These are phyloP conservation scores for Lunasporangiospora selenospora DNA, from an alignment of 192 early-diverging fungal species.

Conservation along the genomic window DNA sequence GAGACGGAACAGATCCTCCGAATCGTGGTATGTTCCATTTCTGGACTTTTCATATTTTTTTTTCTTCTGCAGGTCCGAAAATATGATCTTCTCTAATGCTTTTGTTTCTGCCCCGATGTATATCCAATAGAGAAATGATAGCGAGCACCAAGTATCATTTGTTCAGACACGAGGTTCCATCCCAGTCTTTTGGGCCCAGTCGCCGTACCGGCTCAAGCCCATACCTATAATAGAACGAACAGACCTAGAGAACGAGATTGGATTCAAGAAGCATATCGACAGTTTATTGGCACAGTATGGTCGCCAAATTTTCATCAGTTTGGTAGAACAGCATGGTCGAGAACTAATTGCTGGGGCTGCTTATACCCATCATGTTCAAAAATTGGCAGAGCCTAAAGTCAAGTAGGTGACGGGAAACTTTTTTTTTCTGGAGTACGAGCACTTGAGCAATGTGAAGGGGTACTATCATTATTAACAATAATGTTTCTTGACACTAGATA, in stretches of 20 bases:
- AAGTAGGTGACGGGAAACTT: constrained; percentile 31
- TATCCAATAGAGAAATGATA: constrained; percentile 43
- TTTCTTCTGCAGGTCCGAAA: background rate
- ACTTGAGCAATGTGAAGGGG: background rate
- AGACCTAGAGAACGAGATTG: constrained; percentile 57
- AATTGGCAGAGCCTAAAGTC: constrained; percentile 52
- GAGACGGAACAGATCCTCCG: constrained; percentile 94
- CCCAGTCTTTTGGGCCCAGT: constrained; percentile 78
- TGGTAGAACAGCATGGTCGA: constrained; percentile 72
- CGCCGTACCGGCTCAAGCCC: constrained; percentile 73
- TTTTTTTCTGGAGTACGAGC: background rate
- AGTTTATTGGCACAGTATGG: constrained; percentile 60
- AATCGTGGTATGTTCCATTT: constrained; percentile 48
- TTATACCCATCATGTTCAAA: constrained; percentile 62
- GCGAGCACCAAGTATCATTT: constrained; percentile 72
- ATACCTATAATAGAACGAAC: constrained; percentile 62
- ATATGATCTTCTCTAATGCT: background rate
- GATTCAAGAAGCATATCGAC: constrained; percentile 64
- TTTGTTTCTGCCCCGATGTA: background rate
- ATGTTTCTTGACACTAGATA: too few species aligned
- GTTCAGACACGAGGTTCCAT: constrained; percentile 94
- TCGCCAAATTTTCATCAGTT: constrained; percentile 63
- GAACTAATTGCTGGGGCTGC: constrained; percentile 69
- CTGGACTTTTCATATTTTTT: background rate
- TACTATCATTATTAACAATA: background rate